These are phyloP conservation scores for Trypanosoma brucei DNA, from an alignment of 208 protist genomes.

Conservation along the genomic window DNA sequence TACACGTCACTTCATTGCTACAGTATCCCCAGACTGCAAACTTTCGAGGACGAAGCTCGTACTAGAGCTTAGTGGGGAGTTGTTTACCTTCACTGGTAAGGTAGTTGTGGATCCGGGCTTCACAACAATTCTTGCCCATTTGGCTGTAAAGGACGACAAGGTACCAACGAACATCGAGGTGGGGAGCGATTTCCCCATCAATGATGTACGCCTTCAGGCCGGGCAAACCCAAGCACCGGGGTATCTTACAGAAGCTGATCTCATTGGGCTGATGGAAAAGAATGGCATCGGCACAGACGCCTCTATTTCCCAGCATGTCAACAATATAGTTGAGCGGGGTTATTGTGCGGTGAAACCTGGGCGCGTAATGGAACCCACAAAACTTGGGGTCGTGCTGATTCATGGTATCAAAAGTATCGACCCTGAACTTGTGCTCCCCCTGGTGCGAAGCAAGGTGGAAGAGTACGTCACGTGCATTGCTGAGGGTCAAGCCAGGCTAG, in stretches of 20 bases:
- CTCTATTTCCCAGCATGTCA: conserved; percentile 98
- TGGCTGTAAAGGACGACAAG: conserved; percentile 66
- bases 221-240: conserved; percentile 89
- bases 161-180: conserved; percentile 56
- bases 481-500: conserved; percentile 74
- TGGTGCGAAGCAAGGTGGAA: conserved; percentile 91
- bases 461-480: conserved; percentile 91
- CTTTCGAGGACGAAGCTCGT: conserved; percentile 64
- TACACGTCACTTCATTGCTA: conserved; percentile 85
- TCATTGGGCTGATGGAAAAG: conserved; percentile 97
- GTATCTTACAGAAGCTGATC: conserved; percentile 96
- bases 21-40: conserved; percentile 75
- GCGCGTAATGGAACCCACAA: conserved; percentile 89
- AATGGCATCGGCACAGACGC: conserved; percentile 99
- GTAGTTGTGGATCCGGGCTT: conserved; percentile 83
- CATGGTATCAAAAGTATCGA: conserved; percentile 94
- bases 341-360: conserved; percentile 87
- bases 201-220: conserved; percentile 66
- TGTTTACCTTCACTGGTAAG: conserved; percentile 68
- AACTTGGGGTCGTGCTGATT: conserved; percentile 91
- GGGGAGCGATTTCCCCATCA: conserved; percentile 77
- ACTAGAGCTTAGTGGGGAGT: conserved; percentile 74
- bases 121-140: conserved; percentile 77
- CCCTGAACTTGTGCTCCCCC: conserved; percentile 89
- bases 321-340: conserved; percentile 92